Evolutionary conservation across 2,329 filamentous ascomycete species (phyloP), one percentile per base, ranked within the genome.

Genomic region (Curvularia verruculosa): DNA sequence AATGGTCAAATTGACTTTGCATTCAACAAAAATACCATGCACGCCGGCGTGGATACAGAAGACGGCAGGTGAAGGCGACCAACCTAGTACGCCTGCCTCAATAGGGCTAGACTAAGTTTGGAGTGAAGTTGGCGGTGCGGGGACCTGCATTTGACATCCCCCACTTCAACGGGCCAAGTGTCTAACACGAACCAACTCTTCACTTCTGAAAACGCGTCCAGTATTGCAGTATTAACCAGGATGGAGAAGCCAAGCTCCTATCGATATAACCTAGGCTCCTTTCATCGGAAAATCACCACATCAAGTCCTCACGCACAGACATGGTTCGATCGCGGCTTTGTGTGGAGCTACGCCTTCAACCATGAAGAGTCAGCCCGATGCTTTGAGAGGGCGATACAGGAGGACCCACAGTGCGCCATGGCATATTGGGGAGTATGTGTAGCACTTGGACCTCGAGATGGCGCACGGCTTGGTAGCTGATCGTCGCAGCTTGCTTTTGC

Each of bases 271-370:
- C 83, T 91, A 1, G 89, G 89, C 54, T 69, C 77, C 0, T 87
- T 84, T 68, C 75, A 78, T 29, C 83, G 85, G n/a, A 65, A 76
- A 2, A 78, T 91, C 44, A 86, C 76, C 34, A 86, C 87, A 0
- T 72, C 64, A 15, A 85, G 71, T 64, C 41, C 70, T 3, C 78
- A 81, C 44, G 82, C 86, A 1, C 85, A 89, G 67, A 77, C 65
- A 6, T 92, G 89, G 89, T 91, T 90, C 70, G 81, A 89, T 69
- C 85, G 88, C 3, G 89, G 88, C 2, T 77, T 92, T n/a, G 79
- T 87, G 21, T 92, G 89, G 89, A 83, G 81, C 41, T 92, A 89
- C 72, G 87, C 80, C 21, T 93, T 93, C 79, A 91, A 92, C 69
- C 89, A 92, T 68, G 87, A 89, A 63, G 89, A 92, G 71, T 84